Evolutionary conservation across 345 rosid species (phyloP).

Genomic region (Hypericum perforatum): DNA sequence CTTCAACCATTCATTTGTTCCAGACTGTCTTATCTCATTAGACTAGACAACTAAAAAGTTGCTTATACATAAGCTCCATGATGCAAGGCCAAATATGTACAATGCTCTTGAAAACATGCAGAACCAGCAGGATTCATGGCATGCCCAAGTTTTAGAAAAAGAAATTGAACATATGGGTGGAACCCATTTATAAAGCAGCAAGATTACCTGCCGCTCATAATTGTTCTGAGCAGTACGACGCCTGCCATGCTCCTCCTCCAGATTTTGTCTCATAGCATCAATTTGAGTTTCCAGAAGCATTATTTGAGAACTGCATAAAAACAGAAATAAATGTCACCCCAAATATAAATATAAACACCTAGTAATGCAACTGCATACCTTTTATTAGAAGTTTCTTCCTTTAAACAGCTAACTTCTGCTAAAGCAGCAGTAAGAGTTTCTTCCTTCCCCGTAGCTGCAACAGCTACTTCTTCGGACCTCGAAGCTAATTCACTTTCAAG

Average conservation of each 20-base stretch:
- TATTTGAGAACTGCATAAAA: conserved; percentile 58
- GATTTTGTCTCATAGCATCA: conserved; percentile 51
- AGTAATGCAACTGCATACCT: conserved; percentile 26
- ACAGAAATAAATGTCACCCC: conserved; percentile 9
- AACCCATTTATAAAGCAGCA: neutral
- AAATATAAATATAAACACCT: conserved; percentile 3
- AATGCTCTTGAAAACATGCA: too few relatives aligned
- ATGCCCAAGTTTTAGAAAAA: too few relatives aligned
- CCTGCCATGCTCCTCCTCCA: conserved; percentile 64
- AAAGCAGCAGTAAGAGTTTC: conserved; percentile 56
- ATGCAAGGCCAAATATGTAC: too few relatives aligned
- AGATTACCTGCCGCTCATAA: conserved; percentile 88
- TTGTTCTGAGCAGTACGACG: conserved; percentile 78
- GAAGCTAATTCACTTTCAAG: conserved; percentile 56
- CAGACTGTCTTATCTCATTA: too few relatives aligned
- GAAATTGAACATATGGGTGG: too few relatives aligned
- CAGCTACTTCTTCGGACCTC: conserved; percentile 61
- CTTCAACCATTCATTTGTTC: too few relatives aligned
- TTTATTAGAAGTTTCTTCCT: conserved; percentile 57
- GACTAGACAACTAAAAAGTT: too few relatives aligned
- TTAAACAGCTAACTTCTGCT: conserved; percentile 56
- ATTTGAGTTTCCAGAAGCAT: conserved; percentile 51
- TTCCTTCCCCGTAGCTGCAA: conserved; percentile 56
- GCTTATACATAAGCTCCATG: too few relatives aligned
- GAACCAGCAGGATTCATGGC: too few relatives aligned